Conservation (phyloP, 306 rosid species). For the Sicyos edulis region DNA sequence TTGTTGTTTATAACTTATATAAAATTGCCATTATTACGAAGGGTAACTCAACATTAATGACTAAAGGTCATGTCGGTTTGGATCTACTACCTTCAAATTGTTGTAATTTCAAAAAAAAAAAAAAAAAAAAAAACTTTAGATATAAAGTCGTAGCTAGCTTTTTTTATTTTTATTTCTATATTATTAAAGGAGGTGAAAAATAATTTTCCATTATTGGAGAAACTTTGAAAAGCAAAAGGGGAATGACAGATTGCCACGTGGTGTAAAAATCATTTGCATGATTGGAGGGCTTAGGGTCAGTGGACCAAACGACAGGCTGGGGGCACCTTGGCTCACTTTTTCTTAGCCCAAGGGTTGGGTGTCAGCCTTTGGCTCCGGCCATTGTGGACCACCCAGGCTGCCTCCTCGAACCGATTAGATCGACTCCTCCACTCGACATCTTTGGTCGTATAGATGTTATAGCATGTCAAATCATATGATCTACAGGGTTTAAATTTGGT, state of each 20-base stretch:
- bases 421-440: not conserved
- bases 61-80: no score
- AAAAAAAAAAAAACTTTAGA: no score
- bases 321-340: not conserved
- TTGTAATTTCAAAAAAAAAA: no score
- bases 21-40: no score
- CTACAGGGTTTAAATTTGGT: not conserved
- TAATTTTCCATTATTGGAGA: not conserved
- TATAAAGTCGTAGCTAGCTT: not conserved
- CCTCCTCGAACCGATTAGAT: not conserved
- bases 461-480: not conserved
- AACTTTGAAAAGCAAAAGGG: not conserved
- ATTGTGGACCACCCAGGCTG: conserved; percentile 12
- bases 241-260: conserved; percentile 18
- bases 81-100: no score
- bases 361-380: conserved; percentile 13
- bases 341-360: conserved; percentile 1
- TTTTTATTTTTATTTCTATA: not conserved
- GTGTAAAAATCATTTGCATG: not conserved
- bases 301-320: conserved; percentile 8
- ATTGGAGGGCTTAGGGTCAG: not conserved
- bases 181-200: not conserved
- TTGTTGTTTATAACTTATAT: no score
- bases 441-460: not conserved
- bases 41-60: no score